Evolutionary conservation across 768 basidiomycete genomes (phyloP).

Genomic region (Mycena metata): DNA sequence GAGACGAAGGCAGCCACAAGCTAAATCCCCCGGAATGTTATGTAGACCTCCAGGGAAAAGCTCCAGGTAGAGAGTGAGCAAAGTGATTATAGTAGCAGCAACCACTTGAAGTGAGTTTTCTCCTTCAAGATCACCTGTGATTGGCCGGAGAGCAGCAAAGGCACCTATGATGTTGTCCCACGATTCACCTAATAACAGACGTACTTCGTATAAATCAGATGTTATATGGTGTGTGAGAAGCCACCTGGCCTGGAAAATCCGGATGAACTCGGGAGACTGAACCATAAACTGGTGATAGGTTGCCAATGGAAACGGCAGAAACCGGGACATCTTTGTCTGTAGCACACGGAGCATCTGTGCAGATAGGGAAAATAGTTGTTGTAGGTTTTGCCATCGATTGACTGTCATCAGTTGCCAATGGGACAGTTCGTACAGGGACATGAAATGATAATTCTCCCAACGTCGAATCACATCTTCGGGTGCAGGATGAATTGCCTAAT

Average conservation of each 20-base stretch:
- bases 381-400: not conserved
- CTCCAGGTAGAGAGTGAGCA: not conserved
- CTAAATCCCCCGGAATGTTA: not conserved
- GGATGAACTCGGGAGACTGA: not conserved
- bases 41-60: no score
- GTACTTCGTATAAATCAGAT: no score
- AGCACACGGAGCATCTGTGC: not conserved
- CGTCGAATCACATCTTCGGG: not conserved
- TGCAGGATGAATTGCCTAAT: not conserved
- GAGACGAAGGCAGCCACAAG: not conserved
- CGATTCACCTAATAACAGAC: not conserved
- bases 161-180: constrained; percentile 4
- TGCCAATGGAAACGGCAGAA: no score
- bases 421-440: not conserved
- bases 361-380: not conserved
- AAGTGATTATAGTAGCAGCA: not conserved
- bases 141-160: not conserved
- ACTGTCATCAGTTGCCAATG: not conserved
- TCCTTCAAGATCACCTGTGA: not conserved
- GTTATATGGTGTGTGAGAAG: not conserved
- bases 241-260: not conserved
- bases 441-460: not conserved
- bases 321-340: not conserved
- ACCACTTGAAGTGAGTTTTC: not conserved
- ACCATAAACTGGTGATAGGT: not conserved